Evolutionary conservation across 495 filamentous ascomycete genomes (phyloP), one percentile per base, ranked within the genome.

Genomic region (Penicillium ucsense): DNA sequence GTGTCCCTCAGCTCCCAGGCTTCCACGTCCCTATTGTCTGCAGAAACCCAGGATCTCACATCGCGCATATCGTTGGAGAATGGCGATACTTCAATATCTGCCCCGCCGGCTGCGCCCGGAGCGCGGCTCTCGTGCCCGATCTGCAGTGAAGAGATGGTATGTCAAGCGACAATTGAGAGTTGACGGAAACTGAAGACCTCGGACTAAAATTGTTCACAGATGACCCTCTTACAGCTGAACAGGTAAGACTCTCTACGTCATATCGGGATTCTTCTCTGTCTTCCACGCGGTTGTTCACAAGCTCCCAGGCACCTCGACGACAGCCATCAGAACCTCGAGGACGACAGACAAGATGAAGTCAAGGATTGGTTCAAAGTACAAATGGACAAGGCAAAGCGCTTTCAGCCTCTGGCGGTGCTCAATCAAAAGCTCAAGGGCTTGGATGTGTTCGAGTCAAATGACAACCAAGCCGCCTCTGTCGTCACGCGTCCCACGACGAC

Each of bases 351-450:
- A 59, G 91, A 95, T 65, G 89, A 98, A 67, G 91, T 96, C 50
- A 94, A 94, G 70, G 91, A 86, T 45, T 98, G 92, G 92, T 96
- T 98, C 73, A 84, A 92, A 66, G 83, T 85, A 53, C 92, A 96
- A 63, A 94, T 98, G 73, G 77, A 86, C 41, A 95, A 95, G 63
- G 94, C 92, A 11, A 96, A 94, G 65, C 82, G 81, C 35, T 98
- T 98, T 63, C 94, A 98, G 55, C 92, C 92, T 1, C 76, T 98
- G 2, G 89, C 89, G 0, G 83, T 88, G 8, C 69, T 89, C 8
- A 96, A 96, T 65, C 91, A 96, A 66, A 98, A 95, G 63, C 77
- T 98, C 20, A 94, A 95, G 49, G 89, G 89, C n/a, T 72, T 98
- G 10, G 92, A 98, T 45, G 89, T 95, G 6, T 98, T 98, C 64